phyloP scores from a whole-genome alignment of 257 asterid genomes.

The Plantago ovata region DNA sequence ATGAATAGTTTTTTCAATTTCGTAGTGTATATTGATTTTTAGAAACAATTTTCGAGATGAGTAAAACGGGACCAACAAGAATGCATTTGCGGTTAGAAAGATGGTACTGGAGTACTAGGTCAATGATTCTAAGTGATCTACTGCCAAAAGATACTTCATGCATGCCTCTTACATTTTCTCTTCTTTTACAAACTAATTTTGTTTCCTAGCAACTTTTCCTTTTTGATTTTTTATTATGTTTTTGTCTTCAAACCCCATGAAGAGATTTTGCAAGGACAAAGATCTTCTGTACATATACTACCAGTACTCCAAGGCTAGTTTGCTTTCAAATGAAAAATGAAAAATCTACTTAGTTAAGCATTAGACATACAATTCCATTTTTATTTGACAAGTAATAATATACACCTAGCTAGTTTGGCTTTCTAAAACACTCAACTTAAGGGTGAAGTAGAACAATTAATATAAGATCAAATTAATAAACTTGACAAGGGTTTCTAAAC shows the following conservation, averaged over 20 bases:
- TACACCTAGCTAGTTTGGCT: too few relatives aligned
- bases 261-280: constrained; percentile 48
- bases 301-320: background rate
- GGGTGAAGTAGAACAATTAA: too few relatives aligned
- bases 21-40: too few relatives aligned
- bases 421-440: too few relatives aligned
- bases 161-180: constrained; percentile 8
- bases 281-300: constrained; percentile 33
- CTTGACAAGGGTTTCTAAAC: too few relatives aligned
- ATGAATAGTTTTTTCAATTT: too few relatives aligned
- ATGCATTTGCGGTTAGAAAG: constrained; percentile 52
- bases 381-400: too few relatives aligned
- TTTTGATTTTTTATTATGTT: background rate
- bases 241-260: constrained; percentile 46
- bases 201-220: constrained; percentile 7
- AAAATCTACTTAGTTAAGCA: too few relatives aligned
- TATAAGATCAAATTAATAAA: too few relatives aligned
- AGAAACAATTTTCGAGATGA: background rate
- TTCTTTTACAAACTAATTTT: constrained; percentile 18
- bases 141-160: constrained; percentile 37
- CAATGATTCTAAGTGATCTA: constrained; percentile 40
- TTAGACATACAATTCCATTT: too few relatives aligned
- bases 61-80: constrained; percentile 40
- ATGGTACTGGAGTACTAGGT: constrained; percentile 42
- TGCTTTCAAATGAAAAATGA: too few relatives aligned